These are phyloP conservation scores for Apiospora arundinis DNA, from an alignment of 2,329 filamentous ascomycete species.

Conservation along the genomic window DNA sequence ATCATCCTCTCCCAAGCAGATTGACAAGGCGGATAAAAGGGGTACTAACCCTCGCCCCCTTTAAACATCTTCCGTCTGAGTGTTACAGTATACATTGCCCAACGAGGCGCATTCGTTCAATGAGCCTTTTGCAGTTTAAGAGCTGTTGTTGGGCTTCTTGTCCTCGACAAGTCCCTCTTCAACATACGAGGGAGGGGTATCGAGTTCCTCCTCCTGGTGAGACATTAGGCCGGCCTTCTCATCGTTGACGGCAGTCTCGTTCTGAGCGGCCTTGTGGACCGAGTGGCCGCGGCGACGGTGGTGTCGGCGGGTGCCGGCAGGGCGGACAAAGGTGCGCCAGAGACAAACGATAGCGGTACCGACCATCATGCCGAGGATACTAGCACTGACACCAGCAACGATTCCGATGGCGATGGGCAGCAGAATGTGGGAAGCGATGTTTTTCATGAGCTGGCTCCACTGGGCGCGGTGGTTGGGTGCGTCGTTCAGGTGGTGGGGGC, in stretches of 20 bases:
- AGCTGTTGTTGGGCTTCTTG: conserved; percentile 38
- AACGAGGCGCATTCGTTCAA: not conserved
- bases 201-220: conserved; percentile 39
- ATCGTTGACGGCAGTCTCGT: conserved; percentile 48
- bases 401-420: conserved; percentile 74
- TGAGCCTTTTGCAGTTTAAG: conserved; percentile 26
- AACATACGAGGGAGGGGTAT: conserved; percentile 38
- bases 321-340: conserved; percentile 60
- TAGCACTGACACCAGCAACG: conserved; percentile 70
- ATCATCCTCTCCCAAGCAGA: not conserved
- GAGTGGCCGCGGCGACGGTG: conserved; percentile 40
- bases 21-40: not conserved
- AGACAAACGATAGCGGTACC: conserved; percentile 67
- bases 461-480: conserved; percentile 28
- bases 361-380: conserved; percentile 70
- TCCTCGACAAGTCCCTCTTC: conserved; percentile 35
- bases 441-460: conserved; percentile 57
- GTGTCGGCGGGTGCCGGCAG: conserved; percentile 38
- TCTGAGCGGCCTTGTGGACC: conserved; percentile 42
- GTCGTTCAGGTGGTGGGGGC: conserved; percentile 28
- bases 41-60: not conserved
- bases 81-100: conserved; percentile 6
- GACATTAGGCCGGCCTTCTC: conserved; percentile 60
- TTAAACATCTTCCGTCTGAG: not conserved
- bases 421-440: conserved; percentile 67